A percentile compares a stretch with the other conserved stretches of the same genome.
phyloP scores from a whole-genome alignment of 345 rosid species.

The Conringia planisiliqua region DNA sequence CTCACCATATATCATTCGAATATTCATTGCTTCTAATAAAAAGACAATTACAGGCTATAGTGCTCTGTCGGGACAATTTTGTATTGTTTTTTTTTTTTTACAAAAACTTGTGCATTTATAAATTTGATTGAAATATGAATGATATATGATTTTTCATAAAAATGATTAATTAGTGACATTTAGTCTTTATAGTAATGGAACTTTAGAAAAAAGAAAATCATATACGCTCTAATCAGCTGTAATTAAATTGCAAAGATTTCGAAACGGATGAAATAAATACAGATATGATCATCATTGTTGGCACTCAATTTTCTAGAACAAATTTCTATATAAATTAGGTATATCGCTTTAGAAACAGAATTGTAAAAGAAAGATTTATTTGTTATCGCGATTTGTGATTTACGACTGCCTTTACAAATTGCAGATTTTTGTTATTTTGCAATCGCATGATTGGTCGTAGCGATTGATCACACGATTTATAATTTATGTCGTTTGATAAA shows the following conservation, averaged over 20 bases:
- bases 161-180: neutral
- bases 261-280: neutral
- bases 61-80: constrained; percentile 26
- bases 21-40: constrained; percentile 6
- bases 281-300: neutral
- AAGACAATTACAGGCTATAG: constrained; percentile 20
- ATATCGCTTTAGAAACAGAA: too few species aligned
- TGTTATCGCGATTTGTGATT: too few species aligned
- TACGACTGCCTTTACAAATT: too few species aligned
- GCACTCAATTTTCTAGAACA: too few species aligned
- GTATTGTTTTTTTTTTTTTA: neutral
- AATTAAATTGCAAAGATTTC: neutral
- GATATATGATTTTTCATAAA: too few species aligned
- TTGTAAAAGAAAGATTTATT: too few species aligned
- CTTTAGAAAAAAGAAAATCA: neutral
- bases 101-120: neutral
- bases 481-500: too few species aligned
- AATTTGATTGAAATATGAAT: constrained; percentile 4
- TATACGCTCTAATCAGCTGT: neutral
- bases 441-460: too few species aligned
- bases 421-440: too few species aligned
- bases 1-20: constrained; percentile 15
- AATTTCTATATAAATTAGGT: too few species aligned
- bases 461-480: too few species aligned
- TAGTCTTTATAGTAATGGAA: neutral